A percentile compares a stretch with the other conserved stretches of the same genome.
These are phyloP conservation scores for Stagonosporopsis cucurbitacearum DNA, from an alignment of 2,329 filamentous ascomycete species.

Conservation along the genomic window DNA sequence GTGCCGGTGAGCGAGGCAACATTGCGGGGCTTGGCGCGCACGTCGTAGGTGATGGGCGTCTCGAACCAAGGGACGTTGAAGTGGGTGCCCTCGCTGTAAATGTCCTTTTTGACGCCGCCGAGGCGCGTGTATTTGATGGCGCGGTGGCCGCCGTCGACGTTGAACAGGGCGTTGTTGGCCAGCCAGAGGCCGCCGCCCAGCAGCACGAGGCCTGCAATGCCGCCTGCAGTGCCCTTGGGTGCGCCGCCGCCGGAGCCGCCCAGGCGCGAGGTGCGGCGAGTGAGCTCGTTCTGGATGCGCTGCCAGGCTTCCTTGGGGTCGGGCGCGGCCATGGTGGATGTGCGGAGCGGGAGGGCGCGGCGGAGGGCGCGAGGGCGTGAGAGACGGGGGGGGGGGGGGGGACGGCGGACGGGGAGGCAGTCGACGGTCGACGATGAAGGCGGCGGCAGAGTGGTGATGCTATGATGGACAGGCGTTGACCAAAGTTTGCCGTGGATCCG, in stretches of 20 bases:
- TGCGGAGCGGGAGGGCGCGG: slow-evolving; percentile 7
- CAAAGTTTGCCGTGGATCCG: slow-evolving; percentile 39
- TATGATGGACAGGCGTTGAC: slow-evolving; percentile 27
- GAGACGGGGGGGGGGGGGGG: not conserved
- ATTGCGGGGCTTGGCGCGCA: slow-evolving; percentile 95
- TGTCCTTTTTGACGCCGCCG: slow-evolving; percentile 93
- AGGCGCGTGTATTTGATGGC: slow-evolving; percentile 97
- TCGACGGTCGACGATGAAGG: not conserved
- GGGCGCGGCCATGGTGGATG: slow-evolving; percentile 43
- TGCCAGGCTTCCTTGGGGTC: slow-evolving; percentile 72
- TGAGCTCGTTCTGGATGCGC: slow-evolving; percentile 68
- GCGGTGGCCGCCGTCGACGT: slow-evolving; percentile 95
- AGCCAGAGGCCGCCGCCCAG: slow-evolving; percentile 62
- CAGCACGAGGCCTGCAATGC: slow-evolving; percentile 60
- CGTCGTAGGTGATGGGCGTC: slow-evolving; percentile 95
- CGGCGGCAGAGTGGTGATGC: slow-evolving; percentile 31
- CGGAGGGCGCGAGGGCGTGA: too few species aligned
- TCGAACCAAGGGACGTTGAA: slow-evolving; percentile 96
- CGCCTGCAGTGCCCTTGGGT: slow-evolving; percentile 62
- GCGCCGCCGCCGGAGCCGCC: slow-evolving; percentile 57
- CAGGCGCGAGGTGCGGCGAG: slow-evolving; percentile 52
- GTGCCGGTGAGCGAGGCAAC: slow-evolving; percentile 97
- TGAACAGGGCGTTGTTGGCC: slow-evolving; percentile 71
- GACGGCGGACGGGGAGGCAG: not conserved
- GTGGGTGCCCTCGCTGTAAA: slow-evolving; percentile 98